Evolutionary conservation across 371 early-diverging fungal species (phyloP).

Genomic region (Mortierella sp.): DNA sequence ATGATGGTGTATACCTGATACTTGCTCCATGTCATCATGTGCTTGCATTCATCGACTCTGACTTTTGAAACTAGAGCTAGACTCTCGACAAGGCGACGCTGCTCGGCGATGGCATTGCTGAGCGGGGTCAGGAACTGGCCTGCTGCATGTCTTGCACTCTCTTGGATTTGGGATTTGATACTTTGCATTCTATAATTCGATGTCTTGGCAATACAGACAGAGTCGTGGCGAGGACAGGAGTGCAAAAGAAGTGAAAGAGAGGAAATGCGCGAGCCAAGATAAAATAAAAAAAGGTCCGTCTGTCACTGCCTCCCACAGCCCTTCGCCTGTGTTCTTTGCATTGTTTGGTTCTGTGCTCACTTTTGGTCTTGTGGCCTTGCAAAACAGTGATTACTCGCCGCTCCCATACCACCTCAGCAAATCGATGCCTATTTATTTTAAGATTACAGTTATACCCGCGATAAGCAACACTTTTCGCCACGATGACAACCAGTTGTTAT

Average conservation of each 20-base stretch:
- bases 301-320: constrained; percentile 23
- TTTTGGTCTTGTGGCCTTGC: constrained; percentile 14
- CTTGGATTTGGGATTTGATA: constrained; percentile 28
- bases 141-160: constrained; percentile 48
- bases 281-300: constrained; percentile 3
- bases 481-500: neutral
- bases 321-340: neutral
- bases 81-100: constrained; percentile 46
- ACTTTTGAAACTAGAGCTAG: constrained; percentile 48
- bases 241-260: constrained; percentile 5
- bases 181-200: constrained; percentile 26
- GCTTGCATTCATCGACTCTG: constrained; percentile 56
- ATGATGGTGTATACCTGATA: constrained; percentile 32
- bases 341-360: neutral
- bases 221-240: neutral
- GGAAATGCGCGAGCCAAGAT: neutral
- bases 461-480: neutral
- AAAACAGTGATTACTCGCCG: neutral
- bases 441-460: neutral
- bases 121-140: constrained; percentile 51
- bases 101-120: constrained; percentile 52
- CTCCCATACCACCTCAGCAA: neutral
- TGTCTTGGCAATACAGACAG: neutral
- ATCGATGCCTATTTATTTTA: neutral
- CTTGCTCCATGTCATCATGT: constrained; percentile 56